Evolutionary conservation across 352 stramenopile species (phyloP).

Genomic region (Pythium periplocum): DNA sequence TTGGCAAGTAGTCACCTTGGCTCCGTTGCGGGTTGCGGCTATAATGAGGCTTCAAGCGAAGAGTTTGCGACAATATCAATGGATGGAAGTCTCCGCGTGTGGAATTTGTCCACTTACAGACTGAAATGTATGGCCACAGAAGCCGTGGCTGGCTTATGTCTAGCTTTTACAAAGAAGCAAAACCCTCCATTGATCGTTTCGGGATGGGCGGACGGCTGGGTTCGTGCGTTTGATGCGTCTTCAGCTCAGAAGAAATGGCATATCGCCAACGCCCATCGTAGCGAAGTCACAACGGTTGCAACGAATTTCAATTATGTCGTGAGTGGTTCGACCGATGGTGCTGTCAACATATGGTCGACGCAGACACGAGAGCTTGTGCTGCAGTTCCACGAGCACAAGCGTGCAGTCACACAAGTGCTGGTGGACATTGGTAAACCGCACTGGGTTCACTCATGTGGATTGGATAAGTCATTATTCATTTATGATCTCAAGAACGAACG

Average conservation of each 20-base stretch:
- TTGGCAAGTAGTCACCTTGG: conserved; percentile 66
- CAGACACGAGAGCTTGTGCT: conserved; percentile 84
- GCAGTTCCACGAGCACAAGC: conserved; percentile 89
- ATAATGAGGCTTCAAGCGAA: conserved; percentile 44
- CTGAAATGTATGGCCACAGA: conserved; percentile 67
- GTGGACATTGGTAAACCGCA: conserved; percentile 75
- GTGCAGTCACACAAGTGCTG: conserved; percentile 68
- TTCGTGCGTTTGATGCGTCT: conserved; percentile 52
- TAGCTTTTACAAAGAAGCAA: conserved; percentile 32
- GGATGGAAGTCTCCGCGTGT: conserved; percentile 65
- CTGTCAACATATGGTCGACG: conserved; percentile 86
- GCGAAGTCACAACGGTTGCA: conserved; percentile 67
- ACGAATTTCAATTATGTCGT: conserved; percentile 70
- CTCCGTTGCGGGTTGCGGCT: conserved; percentile 53
- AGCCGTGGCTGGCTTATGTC: conserved; percentile 37
- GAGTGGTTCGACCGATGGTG: conserved; percentile 77
- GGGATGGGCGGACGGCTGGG: conserved; percentile 69
- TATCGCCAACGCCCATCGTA: conserved; percentile 84
- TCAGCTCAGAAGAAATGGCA: conserved; percentile 72
- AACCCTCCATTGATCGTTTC: conserved; percentile 33
- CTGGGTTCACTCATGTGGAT: conserved; percentile 82
- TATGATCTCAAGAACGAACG: conserved; percentile 88
- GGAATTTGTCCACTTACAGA: conserved; percentile 59
- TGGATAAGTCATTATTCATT: conserved; percentile 87
- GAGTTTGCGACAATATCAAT: conserved; percentile 66